These are phyloP conservation scores for Diplotaxis tenuifolia DNA, from an alignment of 345 rosid species.

Conservation along the genomic window DNA sequence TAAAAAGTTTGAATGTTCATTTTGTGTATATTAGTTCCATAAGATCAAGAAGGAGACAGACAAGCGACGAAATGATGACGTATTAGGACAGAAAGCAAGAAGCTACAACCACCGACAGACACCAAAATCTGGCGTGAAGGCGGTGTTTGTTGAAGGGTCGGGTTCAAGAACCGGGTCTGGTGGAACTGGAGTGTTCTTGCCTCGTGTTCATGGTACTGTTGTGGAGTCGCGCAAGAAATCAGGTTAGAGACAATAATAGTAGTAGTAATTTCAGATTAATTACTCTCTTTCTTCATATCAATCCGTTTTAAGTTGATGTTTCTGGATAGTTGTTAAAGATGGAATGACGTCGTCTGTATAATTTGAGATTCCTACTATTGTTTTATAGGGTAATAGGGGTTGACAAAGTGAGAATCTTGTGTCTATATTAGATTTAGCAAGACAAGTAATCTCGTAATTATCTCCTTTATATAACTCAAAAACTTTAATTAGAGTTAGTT, in stretches of 20 bases:
- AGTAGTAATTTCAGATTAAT: not conserved
- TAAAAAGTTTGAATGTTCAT: not conserved
- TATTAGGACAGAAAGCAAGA: conserved; percentile 18
- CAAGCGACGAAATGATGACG: conserved; percentile 42
- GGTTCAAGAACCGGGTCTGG: conserved; percentile 49
- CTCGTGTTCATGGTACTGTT: conserved; percentile 44
- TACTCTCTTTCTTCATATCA: not conserved
- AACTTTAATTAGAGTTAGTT: too few relatives aligned
- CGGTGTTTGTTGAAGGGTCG: conserved; percentile 58
- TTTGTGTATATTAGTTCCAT: conserved; percentile 31
- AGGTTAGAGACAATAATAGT: conserved; percentile 41
- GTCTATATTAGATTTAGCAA: not conserved
- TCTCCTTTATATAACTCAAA: not conserved
- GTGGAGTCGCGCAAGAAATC: conserved; percentile 55
- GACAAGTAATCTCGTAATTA: not conserved
- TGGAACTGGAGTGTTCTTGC: conserved; percentile 96
- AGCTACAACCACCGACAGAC: conserved; percentile 25
- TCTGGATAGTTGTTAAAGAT: not conserved
- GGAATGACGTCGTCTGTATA: conserved; percentile 17
- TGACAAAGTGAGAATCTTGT: conserved; percentile 31
- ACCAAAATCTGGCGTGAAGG: conserved; percentile 51
- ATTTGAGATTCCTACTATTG: conserved; percentile 29
- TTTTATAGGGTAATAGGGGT: conserved; percentile 1
- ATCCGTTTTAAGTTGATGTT: not conserved
- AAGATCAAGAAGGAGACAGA: conserved; percentile 47